Percentiles rank a stretch among this genome's conserved stretches.
These are phyloP conservation scores for Acidiella bohemica DNA, from an alignment of 495 filamentous ascomycete species.

Conservation along the genomic window DNA sequence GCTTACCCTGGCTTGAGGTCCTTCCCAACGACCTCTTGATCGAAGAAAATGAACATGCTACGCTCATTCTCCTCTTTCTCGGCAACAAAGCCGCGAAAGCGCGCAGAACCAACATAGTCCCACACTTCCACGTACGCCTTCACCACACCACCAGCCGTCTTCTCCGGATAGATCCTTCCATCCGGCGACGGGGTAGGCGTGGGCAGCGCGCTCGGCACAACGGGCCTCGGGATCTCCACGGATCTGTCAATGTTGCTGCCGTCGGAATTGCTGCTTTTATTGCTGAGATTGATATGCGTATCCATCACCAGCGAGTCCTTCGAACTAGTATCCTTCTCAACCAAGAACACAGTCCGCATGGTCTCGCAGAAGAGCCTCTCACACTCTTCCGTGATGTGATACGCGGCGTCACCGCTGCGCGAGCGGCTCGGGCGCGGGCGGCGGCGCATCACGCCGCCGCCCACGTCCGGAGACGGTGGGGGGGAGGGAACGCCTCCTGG, in stretches of 20 bases:
- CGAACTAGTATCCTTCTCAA: conserved; percentile 62
- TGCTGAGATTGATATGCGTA: conserved; percentile 22
- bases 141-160: conserved; percentile 28
- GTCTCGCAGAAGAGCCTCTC: conserved; percentile 98
- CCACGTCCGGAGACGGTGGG: conserved; percentile 44
- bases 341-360: conserved; percentile 82
- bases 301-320: conserved; percentile 66
- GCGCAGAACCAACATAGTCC: conserved; percentile 72
- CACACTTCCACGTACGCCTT: conserved; percentile 62
- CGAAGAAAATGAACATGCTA: conserved; percentile 80
- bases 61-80: conserved; percentile 48
- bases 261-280: background rate
- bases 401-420: conserved; percentile 69
- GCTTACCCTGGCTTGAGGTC: conserved; percentile 83
- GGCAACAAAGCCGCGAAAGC: conserved; percentile 72
- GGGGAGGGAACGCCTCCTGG: conserved; percentile 57
- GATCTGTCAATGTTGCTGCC: too few relatives aligned
- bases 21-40: conserved; percentile 48
- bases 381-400: conserved; percentile 97
- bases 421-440: conserved; percentile 32
- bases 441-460: conserved; percentile 22
- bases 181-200: conserved; percentile 21
- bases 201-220: conserved; percentile 11
- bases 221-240: conserved; percentile 1
- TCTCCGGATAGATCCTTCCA: conserved; percentile 14